These are phyloP conservation scores for Lyophyllum semitale DNA, from an alignment of 768 basidiomycete genomes.

Conservation along the genomic window DNA sequence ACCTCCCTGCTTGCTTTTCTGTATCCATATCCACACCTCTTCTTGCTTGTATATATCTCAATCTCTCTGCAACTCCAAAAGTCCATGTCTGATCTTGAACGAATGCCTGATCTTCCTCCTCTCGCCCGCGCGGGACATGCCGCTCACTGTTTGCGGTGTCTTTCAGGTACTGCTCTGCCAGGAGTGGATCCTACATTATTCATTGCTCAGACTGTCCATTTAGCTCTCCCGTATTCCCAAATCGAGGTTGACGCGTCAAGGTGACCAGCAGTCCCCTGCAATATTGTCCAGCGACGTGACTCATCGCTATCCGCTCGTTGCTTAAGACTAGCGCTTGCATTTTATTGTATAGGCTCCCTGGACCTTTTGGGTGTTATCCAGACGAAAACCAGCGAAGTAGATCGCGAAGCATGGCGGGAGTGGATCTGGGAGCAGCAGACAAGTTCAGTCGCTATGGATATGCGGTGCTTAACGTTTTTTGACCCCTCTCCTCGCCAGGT, in stretches of 20 bases:
- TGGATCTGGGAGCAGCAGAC: conserved; percentile 94
- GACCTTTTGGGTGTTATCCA: conserved; percentile 68
- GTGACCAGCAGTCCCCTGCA: conserved; percentile 33
- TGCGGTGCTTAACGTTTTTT: conserved; percentile 8
- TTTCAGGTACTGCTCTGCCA: conserved; percentile 41
- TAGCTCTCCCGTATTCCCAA: conserved; percentile 67
- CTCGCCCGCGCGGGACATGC: conserved; percentile 57
- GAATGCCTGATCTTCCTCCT: conserved; percentile 26
- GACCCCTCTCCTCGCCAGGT: conserved; percentile 31
- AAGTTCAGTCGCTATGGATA: conserved; percentile 34
- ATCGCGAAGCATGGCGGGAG: conserved; percentile 65
- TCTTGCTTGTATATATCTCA: background rate
- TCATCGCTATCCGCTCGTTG: conserved; percentile 7
- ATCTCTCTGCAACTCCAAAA: background rate
- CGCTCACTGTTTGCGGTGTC: conserved; percentile 65
- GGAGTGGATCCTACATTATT: background rate
- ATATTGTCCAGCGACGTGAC: conserved; percentile 8
- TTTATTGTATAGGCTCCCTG: conserved; percentile 85
- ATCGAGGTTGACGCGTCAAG: conserved; percentile 73
- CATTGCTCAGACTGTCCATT: background rate
- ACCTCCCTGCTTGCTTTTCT: background rate
- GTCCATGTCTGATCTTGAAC: conserved; percentile 15
- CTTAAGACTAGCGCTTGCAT: conserved; percentile 76
- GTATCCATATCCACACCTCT: background rate
- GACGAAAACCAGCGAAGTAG: conserved; percentile 44